Evolutionary conservation across 2,329 filamentous ascomycete species (phyloP).

Genomic region (Dothistroma septosporum): DNA sequence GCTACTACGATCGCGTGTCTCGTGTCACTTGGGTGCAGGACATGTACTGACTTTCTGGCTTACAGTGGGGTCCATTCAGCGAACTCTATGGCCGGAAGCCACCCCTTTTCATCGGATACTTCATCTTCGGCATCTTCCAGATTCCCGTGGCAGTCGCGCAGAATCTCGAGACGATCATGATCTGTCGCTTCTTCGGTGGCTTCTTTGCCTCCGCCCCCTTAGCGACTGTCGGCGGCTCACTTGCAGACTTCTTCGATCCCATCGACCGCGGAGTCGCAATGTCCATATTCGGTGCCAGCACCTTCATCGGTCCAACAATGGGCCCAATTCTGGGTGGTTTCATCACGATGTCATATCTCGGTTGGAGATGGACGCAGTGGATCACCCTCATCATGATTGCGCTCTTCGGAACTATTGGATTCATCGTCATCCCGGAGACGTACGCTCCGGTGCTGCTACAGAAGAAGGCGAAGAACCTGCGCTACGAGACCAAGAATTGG

Average conservation of each 20-base stretch:
- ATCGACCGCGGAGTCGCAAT: slow-evolving; percentile 28
- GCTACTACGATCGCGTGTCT: not conserved
- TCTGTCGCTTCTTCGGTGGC: slow-evolving; percentile 54
- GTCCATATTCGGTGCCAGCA: slow-evolving; percentile 23
- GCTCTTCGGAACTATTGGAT: slow-evolving; percentile 41
- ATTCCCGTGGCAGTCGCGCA: slow-evolving; percentile 53
- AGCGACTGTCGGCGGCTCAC: slow-evolving; percentile 42
- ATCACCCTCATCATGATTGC: slow-evolving; percentile 39
- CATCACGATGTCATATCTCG: slow-evolving; percentile 25
- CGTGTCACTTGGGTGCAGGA: not conserved
- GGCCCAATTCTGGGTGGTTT: slow-evolving; percentile 29
- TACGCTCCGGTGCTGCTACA: slow-evolving; percentile 43
- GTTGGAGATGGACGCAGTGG: slow-evolving; percentile 32
- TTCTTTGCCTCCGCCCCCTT: slow-evolving; percentile 50
- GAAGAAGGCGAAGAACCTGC: slow-evolving; percentile 50
- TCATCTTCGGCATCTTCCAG: slow-evolving; percentile 51
- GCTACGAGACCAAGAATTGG: slow-evolving; percentile 47
- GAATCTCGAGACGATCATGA: slow-evolving; percentile 52
- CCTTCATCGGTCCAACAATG: slow-evolving; percentile 28
- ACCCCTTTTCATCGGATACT: slow-evolving; percentile 33
- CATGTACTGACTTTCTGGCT: not conserved
- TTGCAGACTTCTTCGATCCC: slow-evolving; percentile 28
- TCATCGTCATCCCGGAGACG: slow-evolving; percentile 50
- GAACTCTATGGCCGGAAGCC: slow-evolving; percentile 53
- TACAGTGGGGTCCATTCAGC: slow-evolving; percentile 32